Percentiles rank a stretch among this genome's conserved stretches.
Conservation (phyloP, 768 basidiomycete species). For the Auricularia cornea region DNA sequence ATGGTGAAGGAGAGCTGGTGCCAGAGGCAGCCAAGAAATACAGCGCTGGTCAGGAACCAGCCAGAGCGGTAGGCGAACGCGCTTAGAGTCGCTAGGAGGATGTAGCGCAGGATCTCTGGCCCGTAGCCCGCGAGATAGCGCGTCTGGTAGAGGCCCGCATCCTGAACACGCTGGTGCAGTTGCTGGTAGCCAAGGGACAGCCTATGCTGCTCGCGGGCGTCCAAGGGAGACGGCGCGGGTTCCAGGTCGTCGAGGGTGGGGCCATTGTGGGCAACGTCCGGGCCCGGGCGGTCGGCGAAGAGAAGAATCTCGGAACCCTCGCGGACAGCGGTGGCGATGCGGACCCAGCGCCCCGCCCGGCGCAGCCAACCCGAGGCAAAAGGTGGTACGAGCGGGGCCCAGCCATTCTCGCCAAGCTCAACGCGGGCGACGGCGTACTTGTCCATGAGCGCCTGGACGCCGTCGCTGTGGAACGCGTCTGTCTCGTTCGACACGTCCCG, state of each 20-base stretch:
- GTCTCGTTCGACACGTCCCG: conserved; percentile 94
- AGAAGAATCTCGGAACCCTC: conserved; percentile 54
- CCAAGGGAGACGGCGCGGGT: conserved; percentile 46
- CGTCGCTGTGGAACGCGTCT: conserved; percentile 75
- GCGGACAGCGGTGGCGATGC: conserved; percentile 45
- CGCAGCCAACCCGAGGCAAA: conserved; percentile 79
- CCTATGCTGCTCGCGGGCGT: conserved; percentile 47
- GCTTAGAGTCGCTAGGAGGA: conserved; percentile 49
- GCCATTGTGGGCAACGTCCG: neutral
- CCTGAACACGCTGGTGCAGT: conserved; percentile 63
- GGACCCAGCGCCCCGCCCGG: conserved; percentile 48
- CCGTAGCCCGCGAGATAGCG: conserved; percentile 84
- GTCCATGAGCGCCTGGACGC: conserved; percentile 41
- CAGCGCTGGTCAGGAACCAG: conserved; percentile 68
- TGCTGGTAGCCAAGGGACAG: conserved; percentile 74
- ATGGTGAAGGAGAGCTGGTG: conserved; percentile 90
- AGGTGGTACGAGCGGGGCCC: conserved; percentile 80
- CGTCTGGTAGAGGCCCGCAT: conserved; percentile 79
- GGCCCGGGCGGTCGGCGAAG: conserved; percentile 18
- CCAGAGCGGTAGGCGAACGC: conserved; percentile 50
- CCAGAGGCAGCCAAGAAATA: conserved; percentile 84
- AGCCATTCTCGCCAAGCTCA: conserved; percentile 39
- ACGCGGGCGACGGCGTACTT: conserved; percentile 67
- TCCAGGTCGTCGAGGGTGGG: conserved; percentile 39
- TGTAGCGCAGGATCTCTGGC: conserved; percentile 76